Evolutionary conservation across 306 rosid genomes (phyloP).

Genomic region (Corylus heterophylla): DNA sequence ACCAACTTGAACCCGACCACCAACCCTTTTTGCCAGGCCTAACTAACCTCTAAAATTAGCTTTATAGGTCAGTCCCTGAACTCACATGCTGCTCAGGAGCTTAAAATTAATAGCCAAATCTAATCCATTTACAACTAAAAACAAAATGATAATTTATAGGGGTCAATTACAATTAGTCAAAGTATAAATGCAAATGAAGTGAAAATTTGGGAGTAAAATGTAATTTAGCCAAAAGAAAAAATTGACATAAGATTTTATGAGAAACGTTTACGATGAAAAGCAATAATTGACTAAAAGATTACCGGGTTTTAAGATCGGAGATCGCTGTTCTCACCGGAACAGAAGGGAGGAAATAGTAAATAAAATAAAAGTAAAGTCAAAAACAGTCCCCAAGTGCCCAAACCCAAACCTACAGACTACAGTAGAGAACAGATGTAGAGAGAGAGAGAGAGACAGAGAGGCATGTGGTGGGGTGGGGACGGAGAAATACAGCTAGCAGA

Average conservation of each 20-base stretch:
- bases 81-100: too few relatives aligned
- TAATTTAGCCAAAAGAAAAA: too few relatives aligned
- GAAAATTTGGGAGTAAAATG: too few relatives aligned
- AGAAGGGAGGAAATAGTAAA: background rate
- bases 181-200: too few relatives aligned
- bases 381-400: background rate
- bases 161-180: too few relatives aligned
- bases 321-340: background rate
- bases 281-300: background rate
- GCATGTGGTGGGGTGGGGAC: conserved; percentile 1
- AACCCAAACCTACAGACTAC: background rate
- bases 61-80: too few relatives aligned
- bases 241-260: background rate
- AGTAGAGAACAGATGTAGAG: background rate
- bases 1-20: too few relatives aligned
- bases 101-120: too few relatives aligned
- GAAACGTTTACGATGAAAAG: background rate
- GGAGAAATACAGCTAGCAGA: conserved; percentile 17
- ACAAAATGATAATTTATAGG: too few relatives aligned
- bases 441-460: background rate
- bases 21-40: too few relatives aligned
- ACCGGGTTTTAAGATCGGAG: background rate
- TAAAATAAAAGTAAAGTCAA: background rate
- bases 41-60: too few relatives aligned
- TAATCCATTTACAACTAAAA: too few relatives aligned